A percentile compares a stretch with the other conserved stretches of the same genome.
phyloP scores from a whole-genome alignment of 495 filamentous ascomycete genomes.

The Darksidea phi region DNA sequence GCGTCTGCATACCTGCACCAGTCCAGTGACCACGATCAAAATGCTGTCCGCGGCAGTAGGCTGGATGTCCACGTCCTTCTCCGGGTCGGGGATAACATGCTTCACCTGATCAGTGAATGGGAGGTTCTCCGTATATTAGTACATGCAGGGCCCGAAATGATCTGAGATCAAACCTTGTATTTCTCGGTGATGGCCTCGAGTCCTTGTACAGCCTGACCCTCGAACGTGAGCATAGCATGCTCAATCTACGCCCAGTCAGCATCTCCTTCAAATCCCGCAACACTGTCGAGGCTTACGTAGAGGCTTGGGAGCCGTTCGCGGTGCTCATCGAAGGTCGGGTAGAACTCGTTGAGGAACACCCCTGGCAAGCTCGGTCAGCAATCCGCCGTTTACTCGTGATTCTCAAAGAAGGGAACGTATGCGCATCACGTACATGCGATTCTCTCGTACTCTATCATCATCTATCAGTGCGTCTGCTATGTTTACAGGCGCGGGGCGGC shows the following conservation, averaged over 20 bases:
- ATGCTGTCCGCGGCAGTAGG: constrained; percentile 59
- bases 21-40: constrained; percentile 83
- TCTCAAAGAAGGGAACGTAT: not conserved
- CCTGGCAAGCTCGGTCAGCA: constrained; percentile 48
- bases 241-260: constrained; percentile 57
- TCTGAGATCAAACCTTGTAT: constrained; percentile 58
- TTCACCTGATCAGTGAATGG: constrained; percentile 57
- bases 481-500: not conserved
- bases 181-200: constrained; percentile 67
- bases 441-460: constrained; percentile 49
- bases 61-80: constrained; percentile 69
- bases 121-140: constrained; percentile 54
- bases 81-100: constrained; percentile 68
- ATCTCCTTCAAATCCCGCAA: not conserved
- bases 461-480: constrained; percentile 20
- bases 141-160: not conserved
- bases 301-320: constrained; percentile 62
- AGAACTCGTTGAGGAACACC: constrained; percentile 86
- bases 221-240: constrained; percentile 91
- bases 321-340: constrained; percentile 73
- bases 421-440: constrained; percentile 55
- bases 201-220: constrained; percentile 62
- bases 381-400: not conserved
- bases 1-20: constrained; percentile 63
- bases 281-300: constrained; percentile 62